Evolutionary conservation across 1,284 basidiomycete species (phyloP).

Genomic region (Neolentinus lepideus): DNA sequence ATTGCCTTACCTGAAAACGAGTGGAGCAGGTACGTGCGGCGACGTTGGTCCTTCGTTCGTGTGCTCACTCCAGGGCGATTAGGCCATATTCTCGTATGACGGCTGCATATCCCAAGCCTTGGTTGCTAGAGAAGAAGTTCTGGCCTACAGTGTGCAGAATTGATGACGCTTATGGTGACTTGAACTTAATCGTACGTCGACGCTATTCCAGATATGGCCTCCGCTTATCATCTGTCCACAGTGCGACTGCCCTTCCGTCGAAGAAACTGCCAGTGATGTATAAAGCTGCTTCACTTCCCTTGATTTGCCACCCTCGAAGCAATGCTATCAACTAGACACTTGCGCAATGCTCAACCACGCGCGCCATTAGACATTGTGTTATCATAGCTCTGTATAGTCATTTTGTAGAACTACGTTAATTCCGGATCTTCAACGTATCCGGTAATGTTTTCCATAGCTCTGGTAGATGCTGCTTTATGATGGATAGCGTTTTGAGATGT

Average conservation of each 20-base stretch:
- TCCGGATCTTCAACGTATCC: slow-evolving; percentile 6
- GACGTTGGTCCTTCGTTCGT: not conserved
- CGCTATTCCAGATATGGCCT: not conserved
- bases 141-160: slow-evolving; percentile 89
- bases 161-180: slow-evolving; percentile 86
- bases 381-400: slow-evolving; percentile 11
- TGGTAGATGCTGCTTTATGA: slow-evolving; percentile 46
- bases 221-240: slow-evolving; percentile 18
- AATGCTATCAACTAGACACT: slow-evolving; percentile 20
- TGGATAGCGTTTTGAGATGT: slow-evolving; percentile 37
- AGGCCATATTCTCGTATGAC: slow-evolving; percentile 83
- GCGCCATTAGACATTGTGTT: slow-evolving; percentile 17
- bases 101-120: slow-evolving; percentile 80
- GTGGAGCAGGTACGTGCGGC: slow-evolving; percentile 68
- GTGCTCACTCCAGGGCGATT: not conserved
- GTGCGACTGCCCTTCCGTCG: slow-evolving; percentile 89
- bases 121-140: slow-evolving; percentile 82
- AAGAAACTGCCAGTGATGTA: slow-evolving; percentile 44
- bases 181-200: slow-evolving; percentile 68
- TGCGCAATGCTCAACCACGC: slow-evolving; percentile 30
- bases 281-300: slow-evolving; percentile 8
- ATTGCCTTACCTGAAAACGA: slow-evolving; percentile 63
- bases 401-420: not conserved
- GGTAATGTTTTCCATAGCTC: slow-evolving; percentile 41
- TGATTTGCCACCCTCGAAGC: slow-evolving; percentile 36